phyloP scores from a whole-genome alignment of 768 basidiomycete genomes.

The Coprinopsis marcescibilis region DNA sequence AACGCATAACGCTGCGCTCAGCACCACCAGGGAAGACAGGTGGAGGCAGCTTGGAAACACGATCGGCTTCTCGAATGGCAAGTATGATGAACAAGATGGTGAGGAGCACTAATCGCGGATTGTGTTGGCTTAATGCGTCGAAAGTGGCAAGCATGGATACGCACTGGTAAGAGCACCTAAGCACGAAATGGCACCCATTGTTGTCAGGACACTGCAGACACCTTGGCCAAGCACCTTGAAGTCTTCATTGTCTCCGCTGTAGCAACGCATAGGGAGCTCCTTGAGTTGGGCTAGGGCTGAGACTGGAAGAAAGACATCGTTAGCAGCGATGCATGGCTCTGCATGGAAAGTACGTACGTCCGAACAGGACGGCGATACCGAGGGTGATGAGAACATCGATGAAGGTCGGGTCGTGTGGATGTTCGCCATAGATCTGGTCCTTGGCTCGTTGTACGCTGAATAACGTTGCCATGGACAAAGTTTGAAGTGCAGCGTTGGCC shows the following conservation, averaged over 20 bases:
- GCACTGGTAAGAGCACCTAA: constrained; percentile 21
- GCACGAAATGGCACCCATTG: constrained; percentile 24
- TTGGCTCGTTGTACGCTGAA: constrained; percentile 23
- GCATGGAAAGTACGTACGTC: constrained; percentile 14
- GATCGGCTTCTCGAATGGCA: constrained; percentile 21
- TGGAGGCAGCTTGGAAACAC: constrained; percentile 23
- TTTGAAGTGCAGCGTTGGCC: too few species aligned
- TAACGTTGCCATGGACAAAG: background rate
- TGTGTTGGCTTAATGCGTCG: background rate
- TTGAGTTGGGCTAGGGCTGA: constrained; percentile 21
- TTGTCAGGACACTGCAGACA: constrained; percentile 21
- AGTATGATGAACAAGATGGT: constrained; percentile 20
- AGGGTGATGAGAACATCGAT: constrained; percentile 19
- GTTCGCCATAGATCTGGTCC: constrained; percentile 16
- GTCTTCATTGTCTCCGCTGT: constrained; percentile 18
- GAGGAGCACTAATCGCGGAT: constrained; percentile 19
- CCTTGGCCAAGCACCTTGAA: constrained; percentile 19
- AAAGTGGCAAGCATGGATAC: constrained; percentile 4
- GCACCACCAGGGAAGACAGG: constrained; percentile 23
- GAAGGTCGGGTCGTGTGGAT: constrained; percentile 19
- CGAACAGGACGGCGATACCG: constrained; percentile 23
- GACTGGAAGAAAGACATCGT: constrained; percentile 18
- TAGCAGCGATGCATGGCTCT: background rate
- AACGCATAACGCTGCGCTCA: constrained; percentile 23
- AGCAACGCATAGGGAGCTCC: constrained; percentile 23